Evolutionary conservation across 169 alveolate genomes (phyloP), one percentile per base, ranked within the genome.

Genomic region (Theileria annulata): DNA sequence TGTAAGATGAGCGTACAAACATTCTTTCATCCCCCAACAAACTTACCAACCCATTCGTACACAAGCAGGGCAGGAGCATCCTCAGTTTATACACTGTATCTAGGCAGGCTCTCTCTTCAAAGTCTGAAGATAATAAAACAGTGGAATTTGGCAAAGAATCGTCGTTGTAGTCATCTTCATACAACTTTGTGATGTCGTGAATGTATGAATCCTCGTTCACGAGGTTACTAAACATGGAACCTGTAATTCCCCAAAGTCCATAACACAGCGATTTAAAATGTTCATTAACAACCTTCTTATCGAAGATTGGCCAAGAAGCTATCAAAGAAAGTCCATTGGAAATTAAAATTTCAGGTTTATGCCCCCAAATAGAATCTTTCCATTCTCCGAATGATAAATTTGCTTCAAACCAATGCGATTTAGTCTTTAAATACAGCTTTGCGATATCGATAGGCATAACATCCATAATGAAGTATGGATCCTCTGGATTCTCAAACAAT

Each of bases 201-300:
- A 80, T 67, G 37, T 51, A 59, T 15, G 79, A 15, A 8, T 80
- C 31, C 28, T 62, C 42, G 17, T 76, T 70, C 9, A 70, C 64
- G 27, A 80, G 42, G 17, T 28, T 30, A 10, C 69, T 31, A 15
- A 82, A 72, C 67, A 59, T 74, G 4, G 86, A 30, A 13, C 89
- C 89, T 0, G 89, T 82, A 49, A 82, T 23, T 0, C 89, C 89
- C 89, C 89, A 82, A 37, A 82, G 86, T 5, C 77, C 82, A 15
- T n/a, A 5, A 13, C 85, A 73, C 37, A 82, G 71, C 49, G 86
- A 69, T 58, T 71, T 80, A 62, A 80, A 80, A 51, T 13, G 49
- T 67, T 67, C 76, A 67, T 56, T 66, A 25, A 66, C 81, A 59
- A 66, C 80, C 33, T 42, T 17, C 21, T 27, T 51, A 12, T 58